Evolutionary conservation across 805 yeast genomes (phyloP).

Genomic region (Kodamaea lidongshanica): DNA sequence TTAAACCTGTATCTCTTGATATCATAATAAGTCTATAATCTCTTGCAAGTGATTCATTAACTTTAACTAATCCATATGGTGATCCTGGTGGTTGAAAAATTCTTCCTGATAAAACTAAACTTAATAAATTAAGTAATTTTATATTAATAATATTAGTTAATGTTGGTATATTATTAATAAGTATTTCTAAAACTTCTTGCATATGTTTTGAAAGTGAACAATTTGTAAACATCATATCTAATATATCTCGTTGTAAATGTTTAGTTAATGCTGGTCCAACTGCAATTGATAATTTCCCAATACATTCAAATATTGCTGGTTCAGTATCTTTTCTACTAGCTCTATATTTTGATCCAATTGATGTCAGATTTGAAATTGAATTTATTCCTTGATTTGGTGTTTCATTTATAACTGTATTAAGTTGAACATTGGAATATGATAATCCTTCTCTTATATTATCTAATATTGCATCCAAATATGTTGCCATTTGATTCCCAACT

Average conservation of each 20-base stretch:
- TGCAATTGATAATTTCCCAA: constrained; percentile 79
- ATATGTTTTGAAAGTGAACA: constrained; percentile 82
- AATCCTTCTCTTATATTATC: constrained; percentile 79
- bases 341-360: constrained; percentile 47
- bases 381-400: constrained; percentile 15
- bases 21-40: constrained; percentile 73
- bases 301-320: constrained; percentile 81
- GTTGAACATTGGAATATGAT: constrained; percentile 34
- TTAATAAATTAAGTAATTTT: constrained; percentile 62
- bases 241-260: constrained; percentile 72
- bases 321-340: constrained; percentile 64
- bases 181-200: constrained; percentile 64
- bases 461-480: constrained; percentile 81
- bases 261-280: constrained; percentile 92
- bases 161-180: constrained; percentile 73
- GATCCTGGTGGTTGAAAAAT: constrained; percentile 81
- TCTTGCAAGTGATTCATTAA: constrained; percentile 61
- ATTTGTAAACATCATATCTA: constrained; percentile 65
- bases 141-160: constrained; percentile 67
- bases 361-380: constrained; percentile 21
- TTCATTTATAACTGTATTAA: constrained; percentile 32
- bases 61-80: constrained; percentile 57
- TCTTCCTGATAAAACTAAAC: constrained; percentile 74
- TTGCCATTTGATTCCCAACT: constrained; percentile 78
- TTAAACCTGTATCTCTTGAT: constrained; percentile 56